Evolutionary conservation across 352 stramenopile genomes (phyloP), one percentile per base, ranked within the genome.

Genomic region (Phytophthora aleatoria): DNA sequence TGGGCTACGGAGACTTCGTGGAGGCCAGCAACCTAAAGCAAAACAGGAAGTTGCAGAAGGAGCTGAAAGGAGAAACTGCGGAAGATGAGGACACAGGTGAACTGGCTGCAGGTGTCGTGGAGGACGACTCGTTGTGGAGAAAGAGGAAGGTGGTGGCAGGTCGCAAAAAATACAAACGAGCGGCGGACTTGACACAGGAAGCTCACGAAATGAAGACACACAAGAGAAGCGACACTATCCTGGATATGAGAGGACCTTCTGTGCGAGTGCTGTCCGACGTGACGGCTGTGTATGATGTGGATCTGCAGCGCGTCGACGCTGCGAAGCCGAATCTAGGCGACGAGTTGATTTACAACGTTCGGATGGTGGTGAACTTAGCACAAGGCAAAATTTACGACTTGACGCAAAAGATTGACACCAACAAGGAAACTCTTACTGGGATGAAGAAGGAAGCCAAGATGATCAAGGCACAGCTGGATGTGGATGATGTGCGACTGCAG

Each of bases 1-100:
- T 99, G 20, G 96, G 96, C 30, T 98, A 91, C 71, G 93, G 93
- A 44, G 87, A 88, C 63, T 98, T 98, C 68, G 96, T 97, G 44
- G 95, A 98, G 66, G 90, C 91, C 26, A 94, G 89, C 12, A 83
- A 92, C 51, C 66, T 98, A 8, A 96, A 96, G 61, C 83, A 95
- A 56, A 98, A 98, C 82, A 80, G 80, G 28, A 81, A 90, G 50
- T 81, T 98, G 45, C 90, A 98, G 77, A 91, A 91, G 26, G 91
- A 98, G 66, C 80, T 98, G 4, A 81, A 90, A 28, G 82, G 92
- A 36, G 94, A 97, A 43, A 77, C 35, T 24, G 63, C 67, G 7
- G 78, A 83, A 41, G 71, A 88, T 3, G 67, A 77, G 0, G 74
- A 70, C 59, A 38, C 9, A 24, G 57, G 8, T 27, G 48, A 69